Evolutionary conservation across 2,329 filamentous ascomycete species (phyloP).

Genomic region (Berkeleyomyces basicola): DNA sequence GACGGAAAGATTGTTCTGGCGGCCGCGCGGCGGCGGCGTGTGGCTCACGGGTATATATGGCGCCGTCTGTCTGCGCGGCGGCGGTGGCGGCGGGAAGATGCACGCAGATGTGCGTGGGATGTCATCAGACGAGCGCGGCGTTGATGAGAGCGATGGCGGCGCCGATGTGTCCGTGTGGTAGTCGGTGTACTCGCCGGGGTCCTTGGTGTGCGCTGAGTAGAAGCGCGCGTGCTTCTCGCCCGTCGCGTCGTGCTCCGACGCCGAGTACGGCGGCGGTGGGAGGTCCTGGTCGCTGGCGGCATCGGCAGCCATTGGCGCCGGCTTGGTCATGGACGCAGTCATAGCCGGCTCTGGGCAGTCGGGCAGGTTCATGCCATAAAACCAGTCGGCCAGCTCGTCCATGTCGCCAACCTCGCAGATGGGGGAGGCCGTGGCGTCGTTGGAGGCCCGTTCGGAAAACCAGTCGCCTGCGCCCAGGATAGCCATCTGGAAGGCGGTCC

Average conservation of each 20-base stretch:
- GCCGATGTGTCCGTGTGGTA: neutral
- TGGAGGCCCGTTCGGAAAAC: constrained; percentile 27
- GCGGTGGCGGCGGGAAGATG: neutral
- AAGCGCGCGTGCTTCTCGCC: neutral
- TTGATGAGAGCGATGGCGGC: neutral
- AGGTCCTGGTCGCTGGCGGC: neutral
- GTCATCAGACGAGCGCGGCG: constrained; percentile 8
- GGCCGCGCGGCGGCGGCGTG: neutral
- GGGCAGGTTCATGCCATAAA: constrained; percentile 21
- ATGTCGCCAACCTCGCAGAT: constrained; percentile 29
- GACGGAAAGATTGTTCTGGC: neutral
- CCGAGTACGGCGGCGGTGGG: neutral
- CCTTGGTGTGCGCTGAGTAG: constrained; percentile 1
- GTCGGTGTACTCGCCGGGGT: neutral
- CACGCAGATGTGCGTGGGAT: constrained; percentile 1
- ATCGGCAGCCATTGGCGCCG: neutral
- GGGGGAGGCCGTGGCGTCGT: constrained; percentile 20
- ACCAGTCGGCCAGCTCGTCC: constrained; percentile 35
- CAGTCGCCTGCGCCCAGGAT: constrained; percentile 41
- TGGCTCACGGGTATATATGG: constrained; percentile 12
- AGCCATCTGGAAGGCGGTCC: constrained; percentile 50
- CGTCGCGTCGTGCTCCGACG: neutral
- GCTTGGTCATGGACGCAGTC: neutral
- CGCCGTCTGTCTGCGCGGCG: neutral
- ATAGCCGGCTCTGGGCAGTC: constrained; percentile 5